Base-by-base conservation (phyloP, 2,329 filamentous ascomycete genomes). In the Sarocladium strictum region DNA sequence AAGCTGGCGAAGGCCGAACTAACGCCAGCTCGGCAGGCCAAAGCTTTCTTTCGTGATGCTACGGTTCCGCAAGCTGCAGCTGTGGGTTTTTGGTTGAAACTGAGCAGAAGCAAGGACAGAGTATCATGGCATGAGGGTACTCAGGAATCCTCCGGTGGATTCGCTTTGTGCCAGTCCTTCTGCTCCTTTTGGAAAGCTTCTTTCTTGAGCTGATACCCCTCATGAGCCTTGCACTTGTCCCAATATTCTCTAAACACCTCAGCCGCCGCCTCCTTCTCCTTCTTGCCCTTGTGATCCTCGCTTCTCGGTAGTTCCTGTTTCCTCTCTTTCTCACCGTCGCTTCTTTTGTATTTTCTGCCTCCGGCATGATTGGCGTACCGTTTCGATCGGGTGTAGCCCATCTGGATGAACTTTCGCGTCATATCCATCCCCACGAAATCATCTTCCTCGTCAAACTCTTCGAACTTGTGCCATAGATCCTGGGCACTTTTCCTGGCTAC, bases 371-470 rank as follows among this genome's bases (percentile, higher is more conserved):
- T 84, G 15, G 79, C 80, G 67, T 84, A 84, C 56, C 80, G 65
- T 60, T 77, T 80, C 2, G 81, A 76, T 15, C 83, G 66, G 19
- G 82, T 85, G 79, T 84, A 84, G 2, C 82, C 77, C 83, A 85
- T 86, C 64, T 85, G 81, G 6, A 85, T 72, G 59, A 84, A 86
- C 61, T 85, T 86, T 24, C 81, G 70, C 17, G 74, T 67, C 81
- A 85, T 85, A 55, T 86, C 83, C 71, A 83, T 83, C 11, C 83
- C 83, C 0, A 85, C 78, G 55, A 86, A 83, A 63, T 85, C 82
- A 3, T 67, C 69, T 6, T 70, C 60, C 1, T 63, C 61, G n/a
- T 78, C 69, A 60, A 82, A 85, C 10, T 69, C 67, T 14, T 76
- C 62, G 59, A 85, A 86, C 2, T 75, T 72, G 0, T 59, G 54